phyloP scores from a whole-genome alignment of 2,329 filamentous ascomycete genomes.

The Aspergillus flavus region DNA sequence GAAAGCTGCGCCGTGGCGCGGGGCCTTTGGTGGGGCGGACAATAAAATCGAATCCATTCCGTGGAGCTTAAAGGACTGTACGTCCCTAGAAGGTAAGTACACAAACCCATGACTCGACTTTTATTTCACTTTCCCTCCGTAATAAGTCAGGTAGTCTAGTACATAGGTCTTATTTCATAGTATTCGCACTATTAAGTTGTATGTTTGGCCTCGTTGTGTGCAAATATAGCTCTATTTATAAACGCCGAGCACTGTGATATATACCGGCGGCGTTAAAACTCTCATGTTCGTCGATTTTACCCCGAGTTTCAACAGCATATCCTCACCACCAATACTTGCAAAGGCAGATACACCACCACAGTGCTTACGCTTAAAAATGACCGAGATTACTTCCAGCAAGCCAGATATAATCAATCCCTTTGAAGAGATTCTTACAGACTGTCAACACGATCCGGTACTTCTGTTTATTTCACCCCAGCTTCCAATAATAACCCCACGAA shows the following conservation, averaged over 20 bases:
- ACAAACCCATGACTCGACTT: not conserved
- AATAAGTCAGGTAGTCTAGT: not conserved
- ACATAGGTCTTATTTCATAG: not conserved
- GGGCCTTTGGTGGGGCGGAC: constrained; percentile 33
- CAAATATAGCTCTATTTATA: not conserved
- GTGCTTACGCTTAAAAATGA: constrained; percentile 7
- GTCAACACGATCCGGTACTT: constrained; percentile 67
- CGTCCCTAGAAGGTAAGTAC: not conserved
- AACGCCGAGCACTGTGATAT: not conserved
- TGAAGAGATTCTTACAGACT: constrained; percentile 69
- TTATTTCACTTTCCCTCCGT: not conserved
- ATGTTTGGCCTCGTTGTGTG: not conserved
- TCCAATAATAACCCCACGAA: not conserved
- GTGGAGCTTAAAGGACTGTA: not conserved
- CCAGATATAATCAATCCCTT: constrained; percentile 65
- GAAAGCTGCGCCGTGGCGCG: constrained; percentile 33
- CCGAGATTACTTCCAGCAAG: not conserved
- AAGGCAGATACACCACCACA: not conserved
- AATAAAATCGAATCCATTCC: not conserved
- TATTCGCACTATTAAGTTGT: not conserved
- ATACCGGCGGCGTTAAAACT: not conserved
- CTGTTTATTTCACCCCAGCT: not conserved
- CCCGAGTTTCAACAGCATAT: not conserved
- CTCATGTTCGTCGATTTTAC: not conserved
- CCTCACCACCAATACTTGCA: not conserved